Conservation (phyloP, 768 basidiomycete species). For the Obba rivulosa region DNA sequence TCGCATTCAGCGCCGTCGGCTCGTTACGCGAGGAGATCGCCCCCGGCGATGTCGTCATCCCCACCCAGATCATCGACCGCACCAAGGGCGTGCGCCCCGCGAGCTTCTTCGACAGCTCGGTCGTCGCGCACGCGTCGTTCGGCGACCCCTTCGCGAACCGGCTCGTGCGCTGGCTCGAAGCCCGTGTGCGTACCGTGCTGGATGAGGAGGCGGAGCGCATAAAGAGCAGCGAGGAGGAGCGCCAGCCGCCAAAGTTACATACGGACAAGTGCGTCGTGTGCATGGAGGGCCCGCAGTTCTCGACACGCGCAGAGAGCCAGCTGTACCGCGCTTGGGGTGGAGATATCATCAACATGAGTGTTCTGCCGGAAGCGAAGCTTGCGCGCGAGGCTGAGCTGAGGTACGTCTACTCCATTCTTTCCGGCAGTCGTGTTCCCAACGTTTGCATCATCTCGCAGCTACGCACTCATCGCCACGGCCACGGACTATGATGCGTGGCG, state of each 20-base stretch:
- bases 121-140: conserved; percentile 93
- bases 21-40: conserved; percentile 90
- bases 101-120: conserved; percentile 77
- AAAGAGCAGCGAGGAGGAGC: conserved; percentile 1
- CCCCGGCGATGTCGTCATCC: conserved; percentile 85
- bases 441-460: conserved; percentile 41
- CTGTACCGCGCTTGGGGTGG: conserved; percentile 95
- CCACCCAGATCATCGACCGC: conserved; percentile 91
- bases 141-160: conserved; percentile 82
- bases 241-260: conserved; percentile 58
- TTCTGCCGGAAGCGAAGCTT: conserved; percentile 94
- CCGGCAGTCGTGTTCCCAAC: too few species aligned
- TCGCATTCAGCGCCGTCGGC: conserved; percentile 95
- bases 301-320: conserved; percentile 91
- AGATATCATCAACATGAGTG: conserved; percentile 96
- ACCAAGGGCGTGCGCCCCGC: conserved; percentile 90
- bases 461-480: conserved; percentile 83
- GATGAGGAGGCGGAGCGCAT: conserved; percentile 22
- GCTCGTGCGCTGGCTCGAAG: conserved; percentile 62
- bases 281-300: conserved; percentile 98
- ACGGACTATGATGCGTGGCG: conserved; percentile 98
- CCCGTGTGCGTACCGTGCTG: conserved; percentile 58
- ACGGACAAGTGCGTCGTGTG: conserved; percentile 84
- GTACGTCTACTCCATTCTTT: conserved; percentile 34
- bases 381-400: conserved; percentile 93